Evolutionary conservation across 257 asterid species (phyloP).

Genomic region (Salvia rosmarinus): DNA sequence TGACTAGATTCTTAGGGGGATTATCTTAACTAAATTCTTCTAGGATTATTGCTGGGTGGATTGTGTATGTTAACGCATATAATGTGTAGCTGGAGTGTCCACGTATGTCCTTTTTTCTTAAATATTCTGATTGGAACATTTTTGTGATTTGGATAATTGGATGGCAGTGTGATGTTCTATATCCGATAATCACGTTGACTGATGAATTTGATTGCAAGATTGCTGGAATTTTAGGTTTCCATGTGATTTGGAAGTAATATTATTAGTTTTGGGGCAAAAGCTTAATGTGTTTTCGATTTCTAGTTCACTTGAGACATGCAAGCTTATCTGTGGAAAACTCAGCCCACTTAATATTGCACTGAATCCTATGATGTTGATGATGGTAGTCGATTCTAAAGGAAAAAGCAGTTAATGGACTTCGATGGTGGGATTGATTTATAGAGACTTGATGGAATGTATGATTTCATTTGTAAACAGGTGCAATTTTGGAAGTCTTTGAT

Average conservation of each 20-base stretch:
- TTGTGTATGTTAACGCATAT: not conserved
- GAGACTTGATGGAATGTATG: not conserved
- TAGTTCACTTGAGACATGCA: not conserved
- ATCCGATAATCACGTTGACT: not conserved
- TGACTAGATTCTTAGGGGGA: constrained; percentile 1
- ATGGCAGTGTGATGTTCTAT: not conserved
- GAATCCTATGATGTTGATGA: constrained; percentile 17
- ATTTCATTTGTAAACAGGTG: constrained; percentile 1
- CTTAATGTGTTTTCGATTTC: not conserved
- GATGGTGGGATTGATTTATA: not conserved
- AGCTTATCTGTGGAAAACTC: not conserved
- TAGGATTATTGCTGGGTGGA: constrained; percentile 17
- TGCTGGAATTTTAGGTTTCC: too few relatives aligned
- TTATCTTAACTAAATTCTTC: constrained; percentile 4
- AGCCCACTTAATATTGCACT: not conserved
- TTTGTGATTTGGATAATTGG: constrained; percentile 20
- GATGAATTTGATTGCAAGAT: constrained; percentile 17
- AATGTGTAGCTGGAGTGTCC: not conserved
- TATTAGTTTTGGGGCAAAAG: not conserved
- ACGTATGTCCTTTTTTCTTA: not conserved
- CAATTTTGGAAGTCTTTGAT: not conserved
- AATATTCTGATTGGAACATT: not conserved
- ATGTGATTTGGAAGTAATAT: too few relatives aligned
- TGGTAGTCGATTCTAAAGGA: not conserved
- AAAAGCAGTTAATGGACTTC: constrained; percentile 7